Conservation (phyloP, 2,329 filamentous ascomycete species). For the Xylaria digitata region DNA sequence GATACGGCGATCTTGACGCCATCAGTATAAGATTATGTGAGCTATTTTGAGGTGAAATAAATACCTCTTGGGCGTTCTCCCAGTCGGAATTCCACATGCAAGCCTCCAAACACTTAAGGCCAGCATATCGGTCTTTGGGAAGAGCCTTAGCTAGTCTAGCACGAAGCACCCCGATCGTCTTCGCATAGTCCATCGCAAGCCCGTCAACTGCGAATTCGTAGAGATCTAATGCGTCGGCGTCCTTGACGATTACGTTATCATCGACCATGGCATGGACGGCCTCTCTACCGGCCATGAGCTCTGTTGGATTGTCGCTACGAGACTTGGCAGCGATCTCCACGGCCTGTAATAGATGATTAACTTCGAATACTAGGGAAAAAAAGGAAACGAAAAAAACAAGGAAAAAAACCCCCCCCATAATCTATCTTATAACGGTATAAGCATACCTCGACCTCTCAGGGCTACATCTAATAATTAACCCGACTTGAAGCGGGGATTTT, state of each 20-base stretch:
- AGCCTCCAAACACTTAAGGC: slow-evolving; percentile 60
- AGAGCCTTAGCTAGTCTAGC: slow-evolving; percentile 64
- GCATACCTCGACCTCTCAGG: background rate
- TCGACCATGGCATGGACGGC: slow-evolving; percentile 60
- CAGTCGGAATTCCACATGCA: slow-evolving; percentile 68
- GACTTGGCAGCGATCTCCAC: slow-evolving; percentile 61
- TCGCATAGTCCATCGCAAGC: slow-evolving; percentile 57
- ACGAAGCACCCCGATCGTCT: slow-evolving; percentile 63
- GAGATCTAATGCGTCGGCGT: slow-evolving; percentile 64
- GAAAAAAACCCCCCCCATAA: no score
- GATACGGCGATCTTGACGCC: slow-evolving; percentile 62
- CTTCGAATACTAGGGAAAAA: background rate
- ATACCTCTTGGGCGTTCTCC: slow-evolving; percentile 67
- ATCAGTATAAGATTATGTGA: slow-evolving; percentile 21
- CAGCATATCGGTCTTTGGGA: slow-evolving; percentile 58
- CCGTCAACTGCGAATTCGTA: slow-evolving; percentile 65
- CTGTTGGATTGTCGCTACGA: slow-evolving; percentile 61
- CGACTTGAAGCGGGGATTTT: background rate
- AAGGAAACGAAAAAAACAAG: no score
- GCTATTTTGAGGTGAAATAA: background rate
- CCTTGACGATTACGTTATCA: slow-evolving; percentile 59
- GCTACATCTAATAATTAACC: background rate
- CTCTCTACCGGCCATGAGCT: slow-evolving; percentile 58
- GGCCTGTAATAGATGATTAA: slow-evolving; percentile 39
- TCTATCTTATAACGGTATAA: background rate